Evolutionary conservation across 2,329 filamentous ascomycete species (phyloP).

Genomic region (Aspergillus luchuensis): DNA sequence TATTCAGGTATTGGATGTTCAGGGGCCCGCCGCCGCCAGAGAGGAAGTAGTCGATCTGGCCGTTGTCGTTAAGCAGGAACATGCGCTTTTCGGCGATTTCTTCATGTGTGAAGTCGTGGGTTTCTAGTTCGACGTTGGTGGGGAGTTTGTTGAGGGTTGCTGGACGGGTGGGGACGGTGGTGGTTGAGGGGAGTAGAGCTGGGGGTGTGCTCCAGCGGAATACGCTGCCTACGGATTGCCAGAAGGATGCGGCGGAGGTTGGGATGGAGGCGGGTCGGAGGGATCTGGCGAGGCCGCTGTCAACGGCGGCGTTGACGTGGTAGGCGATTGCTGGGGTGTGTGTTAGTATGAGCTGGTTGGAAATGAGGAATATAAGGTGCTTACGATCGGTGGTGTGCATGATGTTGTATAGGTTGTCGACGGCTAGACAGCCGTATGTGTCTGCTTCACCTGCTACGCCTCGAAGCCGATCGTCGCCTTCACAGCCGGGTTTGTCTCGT

Average conservation of each 20-base stretch:
- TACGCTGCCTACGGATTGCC: conserved; percentile 64
- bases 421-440: conserved; percentile 83
- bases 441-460: conserved; percentile 76
- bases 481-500: conserved; percentile 72
- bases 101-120: conserved; percentile 90
- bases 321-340: conserved; percentile 71
- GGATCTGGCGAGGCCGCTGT: conserved; percentile 73
- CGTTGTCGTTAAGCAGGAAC: conserved; percentile 89
- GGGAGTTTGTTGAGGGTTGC: conserved; percentile 61
- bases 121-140: conserved; percentile 84
- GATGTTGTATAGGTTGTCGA: conserved; percentile 96
- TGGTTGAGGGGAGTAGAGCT: conserved; percentile 63
- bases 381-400: conserved; percentile 69
- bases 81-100: conserved; percentile 90
- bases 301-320: conserved; percentile 85
- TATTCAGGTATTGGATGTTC: conserved; percentile 95
- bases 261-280: conserved; percentile 80
- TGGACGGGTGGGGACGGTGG: conserved; percentile 66
- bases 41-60: conserved; percentile 89
- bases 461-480: conserved; percentile 61
- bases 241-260: conserved; percentile 65
- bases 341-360: conserved; percentile 51
- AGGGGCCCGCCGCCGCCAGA: conserved; percentile 81
- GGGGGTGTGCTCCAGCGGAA: conserved; percentile 58
- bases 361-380: conserved; percentile 9